Evolutionary conservation across 208 protist species (phyloP).

Genomic region (Balamuthia mandrillaris): DNA sequence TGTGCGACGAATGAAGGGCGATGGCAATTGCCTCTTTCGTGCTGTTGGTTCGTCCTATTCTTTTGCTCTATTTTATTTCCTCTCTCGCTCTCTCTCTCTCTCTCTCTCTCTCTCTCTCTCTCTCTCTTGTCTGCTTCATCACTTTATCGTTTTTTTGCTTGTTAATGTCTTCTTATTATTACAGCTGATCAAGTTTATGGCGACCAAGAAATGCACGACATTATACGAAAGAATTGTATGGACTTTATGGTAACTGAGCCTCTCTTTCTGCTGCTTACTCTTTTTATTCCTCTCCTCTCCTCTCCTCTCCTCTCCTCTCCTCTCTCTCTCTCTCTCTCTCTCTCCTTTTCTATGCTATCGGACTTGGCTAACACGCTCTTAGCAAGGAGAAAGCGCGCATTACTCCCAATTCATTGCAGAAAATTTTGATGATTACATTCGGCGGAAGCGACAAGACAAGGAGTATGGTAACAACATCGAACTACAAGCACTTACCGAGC

Average conservation of each 20-base stretch:
- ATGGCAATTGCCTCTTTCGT: slow-evolving; percentile 68
- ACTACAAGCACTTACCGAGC: slow-evolving; percentile 60
- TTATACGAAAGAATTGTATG: slow-evolving; percentile 53
- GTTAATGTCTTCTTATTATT: background rate
- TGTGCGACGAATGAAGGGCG: slow-evolving; percentile 22
- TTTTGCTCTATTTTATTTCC: too few relatives aligned
- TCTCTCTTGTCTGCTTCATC: background rate
- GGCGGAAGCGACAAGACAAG: slow-evolving; percentile 35
- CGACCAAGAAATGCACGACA: slow-evolving; percentile 59
- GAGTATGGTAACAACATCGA: slow-evolving; percentile 63
- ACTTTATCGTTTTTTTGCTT: background rate
- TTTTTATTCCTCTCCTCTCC: background rate
- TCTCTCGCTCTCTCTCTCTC: background rate
- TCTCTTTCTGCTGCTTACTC: background rate
- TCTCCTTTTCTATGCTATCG: background rate
- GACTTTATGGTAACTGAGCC: slow-evolving; percentile 47
- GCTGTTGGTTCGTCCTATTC: slow-evolving; percentile 47
- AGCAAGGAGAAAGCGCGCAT: slow-evolving; percentile 35
- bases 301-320: background rate
- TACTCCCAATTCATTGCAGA: slow-evolving; percentile 43
- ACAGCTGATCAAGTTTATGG: slow-evolving; percentile 64
- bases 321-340: background rate
- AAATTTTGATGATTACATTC: slow-evolving; percentile 40
- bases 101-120: background rate
- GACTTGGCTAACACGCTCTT: background rate